These are phyloP conservation scores for Planoprotostelium fungivorum DNA, from an alignment of 78 protist genomes.

Conservation along the genomic window DNA sequence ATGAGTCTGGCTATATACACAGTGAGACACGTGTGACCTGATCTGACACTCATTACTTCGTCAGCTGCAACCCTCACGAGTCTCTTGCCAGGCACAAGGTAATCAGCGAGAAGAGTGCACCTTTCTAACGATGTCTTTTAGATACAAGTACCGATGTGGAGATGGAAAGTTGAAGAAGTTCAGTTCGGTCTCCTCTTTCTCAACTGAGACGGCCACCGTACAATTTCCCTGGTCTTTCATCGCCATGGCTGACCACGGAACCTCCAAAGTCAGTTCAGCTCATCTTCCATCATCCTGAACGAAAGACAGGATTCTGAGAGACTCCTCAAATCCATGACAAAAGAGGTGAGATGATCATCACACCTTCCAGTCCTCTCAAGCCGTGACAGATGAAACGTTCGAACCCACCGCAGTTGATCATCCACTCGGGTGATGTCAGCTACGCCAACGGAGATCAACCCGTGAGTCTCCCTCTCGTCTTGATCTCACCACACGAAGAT, in stretches of 20 bases:
- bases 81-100: not conserved
- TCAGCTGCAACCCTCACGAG: not conserved
- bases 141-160: not conserved
- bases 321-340: not conserved
- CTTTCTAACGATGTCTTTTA: not conserved
- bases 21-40: not conserved
- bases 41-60: not conserved
- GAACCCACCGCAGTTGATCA: not conserved
- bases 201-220: not conserved
- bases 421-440: not conserved
- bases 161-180: not conserved
- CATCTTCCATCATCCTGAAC: no score
- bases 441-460: not conserved
- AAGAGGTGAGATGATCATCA: not conserved
- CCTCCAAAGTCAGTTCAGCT: not conserved
- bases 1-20: not conserved
- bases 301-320: no score
- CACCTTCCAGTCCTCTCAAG: not conserved
- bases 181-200: not conserved
- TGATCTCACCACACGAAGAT: not conserved
- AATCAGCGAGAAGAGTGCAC: not conserved
- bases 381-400: not conserved
- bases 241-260: not conserved
- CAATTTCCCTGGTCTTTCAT: not conserved
- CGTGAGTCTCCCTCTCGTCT: not conserved